phyloP scores from a whole-genome alignment of 169 alveolate genomes.

The Cryptosporidium tyzzeri region DNA sequence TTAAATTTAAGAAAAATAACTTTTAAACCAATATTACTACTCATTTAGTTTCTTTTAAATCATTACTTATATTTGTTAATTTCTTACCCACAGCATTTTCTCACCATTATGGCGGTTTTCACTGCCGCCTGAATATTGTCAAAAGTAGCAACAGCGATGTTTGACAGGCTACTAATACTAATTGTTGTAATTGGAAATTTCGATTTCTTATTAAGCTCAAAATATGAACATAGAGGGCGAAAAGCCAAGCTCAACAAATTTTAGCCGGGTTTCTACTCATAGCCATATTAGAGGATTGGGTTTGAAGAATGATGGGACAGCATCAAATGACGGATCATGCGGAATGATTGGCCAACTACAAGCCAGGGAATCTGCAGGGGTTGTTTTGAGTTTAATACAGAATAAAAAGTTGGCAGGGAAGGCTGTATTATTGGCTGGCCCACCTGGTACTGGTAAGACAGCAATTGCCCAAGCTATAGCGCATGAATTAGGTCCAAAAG shows the following conservation, averaged over 20 bases:
- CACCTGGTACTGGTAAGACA: conserved; percentile 99
- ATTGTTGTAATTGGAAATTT: not conserved
- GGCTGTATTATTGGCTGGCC: conserved; percentile 91
- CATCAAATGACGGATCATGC: conserved; percentile 84
- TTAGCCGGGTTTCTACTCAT: conserved; percentile 94
- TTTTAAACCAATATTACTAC: not conserved
- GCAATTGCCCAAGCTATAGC: conserved; percentile 99
- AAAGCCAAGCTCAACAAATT: not conserved
- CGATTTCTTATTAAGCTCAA: not conserved
- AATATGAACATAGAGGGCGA: not conserved
- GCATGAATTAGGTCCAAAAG: conserved; percentile 98
- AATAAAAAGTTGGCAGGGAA: conserved; percentile 97
- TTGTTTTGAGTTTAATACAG: conserved; percentile 97
- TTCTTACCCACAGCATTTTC: not conserved
- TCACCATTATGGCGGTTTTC: not conserved
- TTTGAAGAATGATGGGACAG: conserved; percentile 93
- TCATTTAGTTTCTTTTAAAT: not conserved
- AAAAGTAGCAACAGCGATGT: not conserved
- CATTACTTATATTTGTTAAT: not conserved
- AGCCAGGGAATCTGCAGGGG: conserved; percentile 99
- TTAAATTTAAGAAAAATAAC: not conserved
- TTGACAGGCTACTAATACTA: not conserved
- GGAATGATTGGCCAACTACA: conserved; percentile 98
- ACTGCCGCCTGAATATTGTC: not conserved
- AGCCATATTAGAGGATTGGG: conserved; percentile 99